phyloP scores from a whole-genome alignment of 2,329 filamentous ascomycete genomes.

The Periconia sp. region DNA sequence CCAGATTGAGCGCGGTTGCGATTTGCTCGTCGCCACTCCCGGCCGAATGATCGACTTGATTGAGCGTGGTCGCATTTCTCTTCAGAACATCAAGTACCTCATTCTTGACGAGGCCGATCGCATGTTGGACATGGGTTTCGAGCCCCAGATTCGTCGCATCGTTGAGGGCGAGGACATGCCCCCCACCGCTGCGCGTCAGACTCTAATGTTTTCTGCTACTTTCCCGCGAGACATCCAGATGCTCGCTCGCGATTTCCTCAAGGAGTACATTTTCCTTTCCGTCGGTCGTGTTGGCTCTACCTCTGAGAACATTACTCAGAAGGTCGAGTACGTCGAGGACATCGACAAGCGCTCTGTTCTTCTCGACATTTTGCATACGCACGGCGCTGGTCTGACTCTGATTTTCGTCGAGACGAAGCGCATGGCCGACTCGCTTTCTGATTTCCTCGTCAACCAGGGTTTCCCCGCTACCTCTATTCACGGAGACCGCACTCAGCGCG shows the following conservation, averaged over 20 bases:
- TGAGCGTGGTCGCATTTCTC: slow-evolving; percentile 96
- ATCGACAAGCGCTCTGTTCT: slow-evolving; percentile 97
- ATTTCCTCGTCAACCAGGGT: slow-evolving; percentile 98
- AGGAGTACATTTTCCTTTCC: slow-evolving; percentile 98
- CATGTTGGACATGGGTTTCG: slow-evolving; percentile 99
- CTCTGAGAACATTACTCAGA: slow-evolving; percentile 99
- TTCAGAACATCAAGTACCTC: slow-evolving; percentile 98
- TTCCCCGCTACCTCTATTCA: slow-evolving; percentile 99
- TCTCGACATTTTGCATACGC: slow-evolving; percentile 95
- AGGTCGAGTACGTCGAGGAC: slow-evolving; percentile 97
- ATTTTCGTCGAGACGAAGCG: slow-evolving; percentile 99
- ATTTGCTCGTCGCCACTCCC: slow-evolving; percentile 94
- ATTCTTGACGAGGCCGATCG: slow-evolving; percentile 99
- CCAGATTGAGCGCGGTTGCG: slow-evolving; percentile 96
- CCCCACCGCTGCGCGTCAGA: slow-evolving; percentile 80
- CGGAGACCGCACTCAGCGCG: slow-evolving; percentile 96
- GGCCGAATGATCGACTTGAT: slow-evolving; percentile 98
- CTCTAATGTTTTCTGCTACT: slow-evolving; percentile 99
- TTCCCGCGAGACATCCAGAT: slow-evolving; percentile 99
- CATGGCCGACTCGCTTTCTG: slow-evolving; percentile 96
- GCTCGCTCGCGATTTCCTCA: slow-evolving; percentile 97
- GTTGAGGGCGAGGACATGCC: slow-evolving; percentile 99
- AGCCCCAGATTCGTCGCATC: slow-evolving; percentile 98
- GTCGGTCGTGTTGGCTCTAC: slow-evolving; percentile 98
- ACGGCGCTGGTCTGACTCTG: slow-evolving; percentile 85